phyloP scores from a whole-genome alignment of 1,139 yeast species.

The Geotrichum cucujoidarum region DNA sequence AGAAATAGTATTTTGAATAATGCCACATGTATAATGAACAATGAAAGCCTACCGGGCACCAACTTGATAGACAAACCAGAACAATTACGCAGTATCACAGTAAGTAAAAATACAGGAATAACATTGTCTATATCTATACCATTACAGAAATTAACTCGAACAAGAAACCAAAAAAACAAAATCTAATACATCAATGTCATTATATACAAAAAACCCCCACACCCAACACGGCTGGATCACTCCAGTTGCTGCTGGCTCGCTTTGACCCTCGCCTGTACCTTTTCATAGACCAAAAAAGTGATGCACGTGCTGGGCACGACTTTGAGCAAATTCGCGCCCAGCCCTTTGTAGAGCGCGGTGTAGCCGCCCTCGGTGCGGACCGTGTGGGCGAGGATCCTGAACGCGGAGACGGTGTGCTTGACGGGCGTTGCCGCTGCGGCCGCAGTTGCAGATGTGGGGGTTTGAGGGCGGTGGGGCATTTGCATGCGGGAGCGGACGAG shows the following conservation, averaged over 20 bases:
- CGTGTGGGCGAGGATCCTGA: slow-evolving; percentile 22
- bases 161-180: background rate
- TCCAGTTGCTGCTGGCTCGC: background rate
- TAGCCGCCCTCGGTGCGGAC: slow-evolving; percentile 44
- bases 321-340: slow-evolving; percentile 71
- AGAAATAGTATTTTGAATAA: too few relatives aligned
- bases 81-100: too few relatives aligned
- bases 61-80: too few relatives aligned
- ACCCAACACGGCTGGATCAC: background rate
- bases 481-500: slow-evolving; percentile 76
- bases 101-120: too few relatives aligned
- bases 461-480: slow-evolving; percentile 28
- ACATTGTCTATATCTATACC: background rate
- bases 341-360: slow-evolving; percentile 72
- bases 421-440: background rate
- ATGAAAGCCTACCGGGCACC: too few relatives aligned
- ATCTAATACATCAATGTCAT: background rate
- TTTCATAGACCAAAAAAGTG: slow-evolving; percentile 84
- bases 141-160: background rate
- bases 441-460: background rate
- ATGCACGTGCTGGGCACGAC: slow-evolving; percentile 83
- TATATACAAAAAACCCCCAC: background rate
- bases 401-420: background rate
- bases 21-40: too few relatives aligned
- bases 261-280: slow-evolving; percentile 35